Percentiles rank a stretch among this genome's conserved stretches.
Conservation (phyloP, 495 filamentous ascomycete species). For the Xylaria longipes region DNA sequence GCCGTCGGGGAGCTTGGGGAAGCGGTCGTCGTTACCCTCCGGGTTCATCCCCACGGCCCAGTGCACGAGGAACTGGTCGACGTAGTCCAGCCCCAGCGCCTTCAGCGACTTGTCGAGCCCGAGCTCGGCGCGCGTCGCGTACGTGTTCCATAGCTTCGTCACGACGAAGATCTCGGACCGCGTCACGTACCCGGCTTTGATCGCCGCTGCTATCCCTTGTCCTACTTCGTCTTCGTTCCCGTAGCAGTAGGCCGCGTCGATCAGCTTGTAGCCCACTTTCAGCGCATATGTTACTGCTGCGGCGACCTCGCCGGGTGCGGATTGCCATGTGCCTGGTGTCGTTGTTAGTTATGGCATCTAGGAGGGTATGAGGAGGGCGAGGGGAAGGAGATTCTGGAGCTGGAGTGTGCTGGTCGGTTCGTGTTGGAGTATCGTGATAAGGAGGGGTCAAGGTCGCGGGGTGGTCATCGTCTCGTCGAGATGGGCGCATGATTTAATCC, state of each 20-base stretch:
- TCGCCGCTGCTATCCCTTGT: conserved; percentile 64
- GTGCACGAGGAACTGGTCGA: conserved; percentile 82
- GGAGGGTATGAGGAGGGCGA: neutral
- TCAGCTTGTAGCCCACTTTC: conserved; percentile 67
- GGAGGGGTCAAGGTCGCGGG: neutral
- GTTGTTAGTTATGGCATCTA: conserved; percentile 8
- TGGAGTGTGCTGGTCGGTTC: neutral
- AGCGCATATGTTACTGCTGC: conserved; percentile 63
- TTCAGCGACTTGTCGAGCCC: conserved; percentile 74
- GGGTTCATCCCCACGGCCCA: conserved; percentile 88
- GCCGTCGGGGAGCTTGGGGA: conserved; percentile 76
- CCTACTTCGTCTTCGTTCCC: conserved; percentile 65
- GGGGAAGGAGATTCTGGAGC: neutral
- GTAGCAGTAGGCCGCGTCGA: conserved; percentile 67
- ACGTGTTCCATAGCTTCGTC: conserved; percentile 85
- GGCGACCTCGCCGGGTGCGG: conserved; percentile 64
- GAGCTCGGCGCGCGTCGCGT: conserved; percentile 69
- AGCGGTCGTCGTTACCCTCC: conserved; percentile 74
- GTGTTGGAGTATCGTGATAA: neutral
- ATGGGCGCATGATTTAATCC: neutral
- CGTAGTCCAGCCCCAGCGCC: conserved; percentile 75
- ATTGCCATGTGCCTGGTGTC: conserved; percentile 73
- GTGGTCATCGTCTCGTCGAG: neutral
- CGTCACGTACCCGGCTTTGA: conserved; percentile 69
- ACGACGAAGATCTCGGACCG: conserved; percentile 83